Evolutionary conservation across 192 early-diverging fungal genomes (phyloP), one percentile per base, ranked within the genome.

Genomic region (Gigaspora rosea): DNA sequence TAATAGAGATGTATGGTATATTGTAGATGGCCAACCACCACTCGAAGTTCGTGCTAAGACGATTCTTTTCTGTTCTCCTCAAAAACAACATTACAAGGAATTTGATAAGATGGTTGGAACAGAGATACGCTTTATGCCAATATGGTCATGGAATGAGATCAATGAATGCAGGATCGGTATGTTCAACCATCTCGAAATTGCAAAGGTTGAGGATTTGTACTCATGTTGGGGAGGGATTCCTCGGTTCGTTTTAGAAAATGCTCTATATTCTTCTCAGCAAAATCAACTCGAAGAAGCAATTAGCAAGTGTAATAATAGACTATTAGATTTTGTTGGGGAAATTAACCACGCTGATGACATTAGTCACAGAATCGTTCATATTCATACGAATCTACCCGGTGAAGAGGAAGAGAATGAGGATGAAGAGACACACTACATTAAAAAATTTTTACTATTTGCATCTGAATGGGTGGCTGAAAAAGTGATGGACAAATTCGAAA

Each of bases 271-370:
- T 1, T 49, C 22, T 51, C 22, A 64, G 20, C 47, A 75, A 50
- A 35, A 11, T 5, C 18, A 35, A 1, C 20, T 75, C 20, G 73
- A 75, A 49, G 15, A 27, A 3, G 59, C 73, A 64, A 75, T 75
- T 75, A 33, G 18, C 13, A 75, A 63, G 12, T 22, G 59, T 59
- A 63, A 75, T 16, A 10, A 3, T 11, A 62, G 59, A 49, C 27
- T 75, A 61, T 75, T 75, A 56, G 47, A 74, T 27, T 62, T 32
- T 74, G 46, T 74, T 62, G 41, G 72, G 10, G 72, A 74, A 46
- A 49, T 13, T 50, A 10, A 61, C 27, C 41, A 16, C 9, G 47
- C n/a, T 9, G 73, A 75, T 62, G 46, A 41, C 9, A n/a, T 32
- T 0, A 75, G 35, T 61, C 59, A 75, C 56, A 75, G 32, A 20